These are phyloP conservation scores for Physcia stellaris DNA, from an alignment of 495 filamentous ascomycete genomes.

Conservation along the genomic window DNA sequence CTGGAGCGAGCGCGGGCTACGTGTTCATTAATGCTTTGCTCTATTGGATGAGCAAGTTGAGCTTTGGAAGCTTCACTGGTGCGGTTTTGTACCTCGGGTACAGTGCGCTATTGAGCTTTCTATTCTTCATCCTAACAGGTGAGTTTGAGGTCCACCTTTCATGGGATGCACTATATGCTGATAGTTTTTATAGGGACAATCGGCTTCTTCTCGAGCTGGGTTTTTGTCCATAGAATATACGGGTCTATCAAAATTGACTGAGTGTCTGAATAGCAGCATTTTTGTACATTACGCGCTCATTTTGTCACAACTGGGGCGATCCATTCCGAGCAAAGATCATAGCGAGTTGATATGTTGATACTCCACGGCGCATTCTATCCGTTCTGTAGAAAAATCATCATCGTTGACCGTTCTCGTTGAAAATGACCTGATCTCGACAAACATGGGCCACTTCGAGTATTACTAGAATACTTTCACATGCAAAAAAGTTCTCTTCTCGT, in stretches of 20 bases:
- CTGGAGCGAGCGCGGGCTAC: constrained; percentile 76
- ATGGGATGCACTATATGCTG: constrained; percentile 7
- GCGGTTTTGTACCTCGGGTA: constrained; percentile 91
- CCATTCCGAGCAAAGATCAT: too few species aligned
- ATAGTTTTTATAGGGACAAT: constrained; percentile 55
- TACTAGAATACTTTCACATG: too few species aligned
- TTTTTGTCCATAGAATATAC: constrained; percentile 88
- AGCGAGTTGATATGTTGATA: too few species aligned
- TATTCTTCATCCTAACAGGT: constrained; percentile 92
- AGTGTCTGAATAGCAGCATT: too few species aligned
- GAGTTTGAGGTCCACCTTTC: constrained; percentile 22
- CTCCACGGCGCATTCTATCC: too few species aligned
- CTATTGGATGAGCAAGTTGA: constrained; percentile 77
- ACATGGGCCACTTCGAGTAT: too few species aligned
- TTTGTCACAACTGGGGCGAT: too few species aligned
- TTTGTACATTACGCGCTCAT: too few species aligned
- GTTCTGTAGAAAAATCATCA: too few species aligned
- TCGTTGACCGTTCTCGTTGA: too few species aligned
- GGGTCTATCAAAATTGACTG: constrained; percentile 91
- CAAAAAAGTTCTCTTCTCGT: too few species aligned
- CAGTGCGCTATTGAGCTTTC: constrained; percentile 71
- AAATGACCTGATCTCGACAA: too few species aligned
- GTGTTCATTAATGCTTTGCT: constrained; percentile 80
- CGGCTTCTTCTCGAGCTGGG: constrained; percentile 88
- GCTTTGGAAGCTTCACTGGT: constrained; percentile 68